phyloP scores from a whole-genome alignment of 1,284 basidiomycete species.

The Fomitiporia mediterranea region DNA sequence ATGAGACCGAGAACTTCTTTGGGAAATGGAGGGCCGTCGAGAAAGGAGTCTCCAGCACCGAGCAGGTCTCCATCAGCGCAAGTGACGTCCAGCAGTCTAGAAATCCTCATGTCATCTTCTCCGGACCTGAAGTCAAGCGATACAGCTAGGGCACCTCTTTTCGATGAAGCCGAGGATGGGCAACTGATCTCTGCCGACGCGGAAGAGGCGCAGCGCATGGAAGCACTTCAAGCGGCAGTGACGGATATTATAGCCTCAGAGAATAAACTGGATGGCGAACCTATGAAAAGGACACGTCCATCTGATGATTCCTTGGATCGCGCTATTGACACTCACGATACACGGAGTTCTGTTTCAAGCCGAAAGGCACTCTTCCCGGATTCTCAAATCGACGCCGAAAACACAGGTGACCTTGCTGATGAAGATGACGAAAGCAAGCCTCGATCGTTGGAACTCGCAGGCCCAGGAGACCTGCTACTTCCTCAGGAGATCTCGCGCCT shows the following conservation, averaged over 20 bases:
- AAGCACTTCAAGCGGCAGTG: constrained; percentile 90
- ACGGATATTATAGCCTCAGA: constrained; percentile 91
- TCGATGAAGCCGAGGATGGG: constrained; percentile 66
- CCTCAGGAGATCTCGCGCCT: constrained; percentile 78
- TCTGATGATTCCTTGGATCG: constrained; percentile 11
- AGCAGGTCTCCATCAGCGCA: constrained; percentile 31
- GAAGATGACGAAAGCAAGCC: constrained; percentile 42
- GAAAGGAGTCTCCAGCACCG: constrained; percentile 22
- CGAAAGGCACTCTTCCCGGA: constrained; percentile 15
- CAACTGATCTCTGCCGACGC: constrained; percentile 44
- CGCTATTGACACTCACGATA: constrained; percentile 8
- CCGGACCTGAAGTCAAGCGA: constrained; percentile 43
- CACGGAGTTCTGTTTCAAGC: constrained; percentile 12
- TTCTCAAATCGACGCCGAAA: constrained; percentile 38
- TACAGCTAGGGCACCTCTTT: constrained; percentile 67
- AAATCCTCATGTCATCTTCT: constrained; percentile 72
- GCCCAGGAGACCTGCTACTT: constrained; percentile 83
- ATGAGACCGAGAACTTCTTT: constrained; percentile 6
- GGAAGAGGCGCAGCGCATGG: constrained; percentile 75
- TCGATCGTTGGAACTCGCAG: constrained; percentile 64
- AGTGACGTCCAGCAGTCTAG: constrained; percentile 52
- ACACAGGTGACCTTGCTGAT: constrained; percentile 39
- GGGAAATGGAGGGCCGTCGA: neutral
- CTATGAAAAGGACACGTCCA: constrained; percentile 16
- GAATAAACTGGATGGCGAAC: constrained; percentile 37